These are phyloP conservation scores for Beauveria brongniartii DNA, from an alignment of 2,329 filamentous ascomycete species.

Conservation along the genomic window DNA sequence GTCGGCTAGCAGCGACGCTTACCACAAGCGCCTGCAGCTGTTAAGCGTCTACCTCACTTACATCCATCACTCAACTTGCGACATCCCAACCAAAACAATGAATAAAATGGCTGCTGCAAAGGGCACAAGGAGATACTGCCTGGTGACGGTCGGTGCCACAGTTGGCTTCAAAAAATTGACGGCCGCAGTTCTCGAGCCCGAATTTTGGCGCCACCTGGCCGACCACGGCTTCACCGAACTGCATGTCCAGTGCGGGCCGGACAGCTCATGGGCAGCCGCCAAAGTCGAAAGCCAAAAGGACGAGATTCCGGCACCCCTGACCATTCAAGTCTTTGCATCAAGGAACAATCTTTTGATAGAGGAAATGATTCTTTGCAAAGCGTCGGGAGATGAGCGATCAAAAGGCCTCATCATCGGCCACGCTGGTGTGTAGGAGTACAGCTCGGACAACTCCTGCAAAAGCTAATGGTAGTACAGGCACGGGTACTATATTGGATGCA, in stretches of 20 bases:
- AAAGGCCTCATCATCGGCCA: slow-evolving; percentile 80
- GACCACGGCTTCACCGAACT: slow-evolving; percentile 60
- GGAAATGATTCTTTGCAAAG: slow-evolving; percentile 48
- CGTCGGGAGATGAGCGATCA: slow-evolving; percentile 33
- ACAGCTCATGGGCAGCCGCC: slow-evolving; percentile 35
- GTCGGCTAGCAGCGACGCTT: not conserved
- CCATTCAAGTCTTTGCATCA: slow-evolving; percentile 24
- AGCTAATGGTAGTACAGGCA: slow-evolving; percentile 45
- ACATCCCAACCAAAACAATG: not conserved
- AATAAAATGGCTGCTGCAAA: slow-evolving; percentile 1
- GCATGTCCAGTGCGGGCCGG: slow-evolving; percentile 71
- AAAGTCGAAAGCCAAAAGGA: slow-evolving; percentile 15
- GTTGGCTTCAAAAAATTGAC: slow-evolving; percentile 72
- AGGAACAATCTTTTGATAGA: slow-evolving; percentile 28
- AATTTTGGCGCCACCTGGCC: slow-evolving; percentile 55
- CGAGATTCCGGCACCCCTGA: slow-evolving; percentile 19
- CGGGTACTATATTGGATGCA: slow-evolving; percentile 80
- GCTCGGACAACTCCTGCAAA: not conserved
- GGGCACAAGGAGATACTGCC: slow-evolving; percentile 41
- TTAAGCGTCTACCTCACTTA: slow-evolving; percentile 7
- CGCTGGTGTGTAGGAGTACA: slow-evolving; percentile 56
- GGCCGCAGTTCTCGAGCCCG: slow-evolving; percentile 49
- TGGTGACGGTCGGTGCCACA: slow-evolving; percentile 90
- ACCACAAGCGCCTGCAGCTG: slow-evolving; percentile 10
- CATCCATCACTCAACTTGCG: not conserved